Conservation (phyloP, 116 monocot genomes). For the Posidonia oceanica region DNA sequence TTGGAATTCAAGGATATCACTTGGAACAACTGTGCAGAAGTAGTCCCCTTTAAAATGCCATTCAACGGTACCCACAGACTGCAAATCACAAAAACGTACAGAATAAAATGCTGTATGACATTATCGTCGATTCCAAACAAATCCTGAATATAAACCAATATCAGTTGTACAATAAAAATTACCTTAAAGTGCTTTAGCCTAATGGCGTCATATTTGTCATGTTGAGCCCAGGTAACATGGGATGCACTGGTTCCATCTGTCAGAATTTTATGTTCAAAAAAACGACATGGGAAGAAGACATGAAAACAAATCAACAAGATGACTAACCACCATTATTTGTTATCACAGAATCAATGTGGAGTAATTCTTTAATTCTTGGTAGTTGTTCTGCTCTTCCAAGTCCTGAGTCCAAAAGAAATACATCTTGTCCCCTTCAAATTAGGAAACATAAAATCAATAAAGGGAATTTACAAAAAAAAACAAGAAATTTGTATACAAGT, state of each 20-base stretch:
- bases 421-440: conserved; percentile 66
- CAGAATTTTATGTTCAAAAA: not conserved
- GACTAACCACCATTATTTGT: conserved; percentile 41
- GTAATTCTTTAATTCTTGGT: conserved; percentile 39
- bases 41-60: conserved; percentile 98
- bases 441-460: conserved; percentile 4
- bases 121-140: not conserved
- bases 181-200: conserved; percentile 80
- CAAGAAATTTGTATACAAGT: not conserved
- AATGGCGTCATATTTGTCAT: conserved; percentile 59
- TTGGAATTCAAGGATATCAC: conserved; percentile 71
- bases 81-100: conserved; percentile 6
- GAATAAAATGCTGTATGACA: no score
- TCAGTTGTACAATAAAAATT: conserved; percentile 2
- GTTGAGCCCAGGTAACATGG: conserved; percentile 57
- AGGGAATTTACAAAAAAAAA: not conserved
- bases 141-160: no score
- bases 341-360: conserved; percentile 26
- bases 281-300: not conserved
- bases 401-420: conserved; percentile 74
- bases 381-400: conserved; percentile 69
- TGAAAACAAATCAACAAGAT: not conserved
- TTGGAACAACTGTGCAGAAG: conserved; percentile 79
- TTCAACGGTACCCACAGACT: conserved; percentile 77
- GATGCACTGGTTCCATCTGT: conserved; percentile 25